Conservation (phyloP, 306 rosid species). For the Quercus agrifolia region DNA sequence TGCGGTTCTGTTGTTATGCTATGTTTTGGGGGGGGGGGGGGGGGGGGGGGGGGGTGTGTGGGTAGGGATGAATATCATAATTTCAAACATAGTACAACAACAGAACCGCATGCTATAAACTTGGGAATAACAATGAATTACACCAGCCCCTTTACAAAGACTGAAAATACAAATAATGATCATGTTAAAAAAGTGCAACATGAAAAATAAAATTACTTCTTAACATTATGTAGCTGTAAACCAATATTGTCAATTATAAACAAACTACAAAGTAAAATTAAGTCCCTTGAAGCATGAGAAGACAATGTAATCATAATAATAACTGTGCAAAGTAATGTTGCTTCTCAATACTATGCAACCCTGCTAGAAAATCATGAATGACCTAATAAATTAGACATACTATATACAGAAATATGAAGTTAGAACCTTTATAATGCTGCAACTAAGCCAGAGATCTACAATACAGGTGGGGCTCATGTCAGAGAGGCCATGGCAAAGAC, state of each 20-base stretch:
- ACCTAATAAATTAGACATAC: conserved; percentile 24
- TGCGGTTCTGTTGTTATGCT: too few relatives aligned
- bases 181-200: not conserved
- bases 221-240: not conserved
- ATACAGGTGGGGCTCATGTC: conserved; percentile 26
- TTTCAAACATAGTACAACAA: too few relatives aligned
- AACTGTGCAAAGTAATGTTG: not conserved
- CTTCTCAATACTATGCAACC: not conserved
- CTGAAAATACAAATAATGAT: not conserved
- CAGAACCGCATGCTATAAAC: not conserved
- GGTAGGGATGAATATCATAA: too few relatives aligned
- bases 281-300: not conserved
- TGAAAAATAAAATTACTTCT: not conserved
- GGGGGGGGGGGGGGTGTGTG: too few relatives aligned
- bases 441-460: conserved; percentile 32
- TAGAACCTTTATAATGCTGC: conserved; percentile 30
- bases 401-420: conserved; percentile 40
- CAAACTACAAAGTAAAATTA: not conserved
- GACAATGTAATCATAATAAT: not conserved
- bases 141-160: not conserved
- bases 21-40: too few relatives aligned
- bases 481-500: conserved; percentile 17
- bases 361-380: not conserved
- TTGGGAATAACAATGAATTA: not conserved
- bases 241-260: not conserved